Evolutionary conservation across 805 yeast species (phyloP).

Genomic region (Wickerhamomyces chaumierensis): DNA sequence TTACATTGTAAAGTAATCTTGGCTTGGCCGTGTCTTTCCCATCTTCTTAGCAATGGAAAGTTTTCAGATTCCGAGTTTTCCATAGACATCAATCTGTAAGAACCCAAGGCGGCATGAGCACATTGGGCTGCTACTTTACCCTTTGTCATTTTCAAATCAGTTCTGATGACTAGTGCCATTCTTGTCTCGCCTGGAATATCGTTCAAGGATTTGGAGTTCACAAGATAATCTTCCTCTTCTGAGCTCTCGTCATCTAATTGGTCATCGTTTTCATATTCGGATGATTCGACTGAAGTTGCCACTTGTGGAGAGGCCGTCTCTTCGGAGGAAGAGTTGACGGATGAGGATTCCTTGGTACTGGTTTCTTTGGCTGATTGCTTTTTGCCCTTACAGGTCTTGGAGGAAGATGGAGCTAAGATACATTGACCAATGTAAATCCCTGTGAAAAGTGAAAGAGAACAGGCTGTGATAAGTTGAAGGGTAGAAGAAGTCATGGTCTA

Average conservation of each 20-base stretch:
- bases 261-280: slow-evolving; percentile 15
- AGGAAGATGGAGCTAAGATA: slow-evolving; percentile 3
- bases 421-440: slow-evolving; percentile 24
- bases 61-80: slow-evolving; percentile 42
- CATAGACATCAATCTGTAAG: slow-evolving; percentile 58
- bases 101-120: slow-evolving; percentile 91
- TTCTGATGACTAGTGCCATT: slow-evolving; percentile 82
- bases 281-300: too few species aligned
- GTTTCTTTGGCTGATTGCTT: slow-evolving; percentile 2
- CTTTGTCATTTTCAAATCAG: slow-evolving; percentile 82
- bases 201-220: slow-evolving; percentile 50
- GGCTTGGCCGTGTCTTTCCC: slow-evolving; percentile 87
- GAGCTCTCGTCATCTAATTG: slow-evolving; percentile 30
- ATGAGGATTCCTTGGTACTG: slow-evolving; percentile 2
- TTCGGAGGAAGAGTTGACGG: slow-evolving; percentile 6
- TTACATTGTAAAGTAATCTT: slow-evolving; percentile 78
- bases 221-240: slow-evolving; percentile 43
- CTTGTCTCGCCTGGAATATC: slow-evolving; percentile 68
- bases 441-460: slow-evolving; percentile 25
- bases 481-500: slow-evolving; percentile 4
- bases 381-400: slow-evolving; percentile 1
- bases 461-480: slow-evolving; percentile 22
- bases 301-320: slow-evolving; percentile 7
- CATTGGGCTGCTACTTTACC: slow-evolving; percentile 98
- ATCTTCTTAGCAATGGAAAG: slow-evolving; percentile 52